Evolutionary conservation across 768 basidiomycete genomes (phyloP).

Genomic region (Phylloporus sp.): DNA sequence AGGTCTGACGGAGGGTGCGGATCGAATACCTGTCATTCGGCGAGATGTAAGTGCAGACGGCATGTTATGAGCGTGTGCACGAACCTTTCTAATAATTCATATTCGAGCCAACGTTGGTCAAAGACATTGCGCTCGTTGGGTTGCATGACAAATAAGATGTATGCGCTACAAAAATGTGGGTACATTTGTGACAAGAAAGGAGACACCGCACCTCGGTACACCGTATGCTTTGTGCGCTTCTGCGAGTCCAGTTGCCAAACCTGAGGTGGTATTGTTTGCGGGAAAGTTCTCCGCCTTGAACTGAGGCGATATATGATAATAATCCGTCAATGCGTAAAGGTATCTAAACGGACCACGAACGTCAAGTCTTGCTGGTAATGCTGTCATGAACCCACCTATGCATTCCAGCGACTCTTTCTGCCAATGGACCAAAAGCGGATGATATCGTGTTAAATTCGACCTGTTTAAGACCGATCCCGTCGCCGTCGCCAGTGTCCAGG

Average conservation of each 20-base stretch:
- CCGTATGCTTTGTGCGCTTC: conserved; percentile 76
- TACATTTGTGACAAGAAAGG: neutral
- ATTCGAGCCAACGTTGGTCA: conserved; percentile 88
- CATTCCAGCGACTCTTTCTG: conserved; percentile 60
- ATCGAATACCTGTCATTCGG: conserved; percentile 58
- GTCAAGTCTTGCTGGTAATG: too few species aligned
- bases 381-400: conserved; percentile 64
- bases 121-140: conserved; percentile 89
- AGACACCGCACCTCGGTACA: conserved; percentile 40
- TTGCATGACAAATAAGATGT: conserved; percentile 87
- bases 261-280: conserved; percentile 62
- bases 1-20: conserved; percentile 69
- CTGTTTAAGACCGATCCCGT: conserved; percentile 63
- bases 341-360: conserved; percentile 45
- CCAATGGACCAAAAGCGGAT: conserved; percentile 81
- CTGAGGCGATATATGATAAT: conserved; percentile 56
- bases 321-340: conserved; percentile 59
- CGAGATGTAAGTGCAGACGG: neutral
- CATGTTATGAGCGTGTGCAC: conserved; percentile 12
- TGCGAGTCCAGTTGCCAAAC: conserved; percentile 72
- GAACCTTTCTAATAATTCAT: conserved; percentile 76
- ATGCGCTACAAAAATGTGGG: conserved; percentile 34
- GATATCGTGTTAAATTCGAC: conserved; percentile 99
- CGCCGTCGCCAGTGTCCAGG: conserved; percentile 52
- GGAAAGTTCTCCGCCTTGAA: conserved; percentile 62